These are phyloP conservation scores for Penicillium daleae DNA, from an alignment of 495 filamentous ascomycete genomes.

Conservation along the genomic window DNA sequence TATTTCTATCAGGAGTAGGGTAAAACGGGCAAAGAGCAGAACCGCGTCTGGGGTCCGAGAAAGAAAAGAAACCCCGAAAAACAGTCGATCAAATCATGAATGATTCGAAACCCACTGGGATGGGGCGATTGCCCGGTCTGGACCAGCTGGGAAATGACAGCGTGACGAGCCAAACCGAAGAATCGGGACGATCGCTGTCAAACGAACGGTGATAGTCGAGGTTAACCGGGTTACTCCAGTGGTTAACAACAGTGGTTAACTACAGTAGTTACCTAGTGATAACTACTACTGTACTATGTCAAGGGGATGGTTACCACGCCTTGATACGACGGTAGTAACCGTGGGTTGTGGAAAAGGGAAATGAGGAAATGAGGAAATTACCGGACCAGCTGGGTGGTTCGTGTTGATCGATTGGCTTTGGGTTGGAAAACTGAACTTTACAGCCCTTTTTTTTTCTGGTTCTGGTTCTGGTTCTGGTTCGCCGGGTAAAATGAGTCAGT, in stretches of 20 bases:
- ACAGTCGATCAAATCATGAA: too few species aligned
- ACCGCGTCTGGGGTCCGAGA: too few species aligned
- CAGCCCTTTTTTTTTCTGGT: background rate
- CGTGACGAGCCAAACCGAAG: conserved; percentile 2
- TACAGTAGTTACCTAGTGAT: too few species aligned
- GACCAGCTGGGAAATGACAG: conserved; percentile 20
- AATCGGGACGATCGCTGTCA: background rate
- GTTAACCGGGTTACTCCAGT: background rate
- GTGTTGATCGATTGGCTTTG: conserved; percentile 10
- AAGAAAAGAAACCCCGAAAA: background rate
- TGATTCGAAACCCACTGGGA: conserved; percentile 10
- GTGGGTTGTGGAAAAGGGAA: background rate
- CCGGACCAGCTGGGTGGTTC: conserved; percentile 3
- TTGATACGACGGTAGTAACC: conserved; percentile 27
- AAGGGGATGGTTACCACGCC: background rate
- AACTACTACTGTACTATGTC: background rate
- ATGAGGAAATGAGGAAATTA: conserved; percentile 4
- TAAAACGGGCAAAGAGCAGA: conserved; percentile 2
- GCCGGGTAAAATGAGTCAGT: conserved; percentile 3
- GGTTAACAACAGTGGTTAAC: too few species aligned
- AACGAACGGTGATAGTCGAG: background rate
- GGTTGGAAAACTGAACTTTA: too few species aligned
- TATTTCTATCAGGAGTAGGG: background rate
- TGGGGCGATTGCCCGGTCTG: conserved; percentile 22
- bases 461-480: conserved; percentile 3